Evolutionary conservation across 2,329 filamentous ascomycete genomes (phyloP).

Genomic region (Nemania sp.): DNA sequence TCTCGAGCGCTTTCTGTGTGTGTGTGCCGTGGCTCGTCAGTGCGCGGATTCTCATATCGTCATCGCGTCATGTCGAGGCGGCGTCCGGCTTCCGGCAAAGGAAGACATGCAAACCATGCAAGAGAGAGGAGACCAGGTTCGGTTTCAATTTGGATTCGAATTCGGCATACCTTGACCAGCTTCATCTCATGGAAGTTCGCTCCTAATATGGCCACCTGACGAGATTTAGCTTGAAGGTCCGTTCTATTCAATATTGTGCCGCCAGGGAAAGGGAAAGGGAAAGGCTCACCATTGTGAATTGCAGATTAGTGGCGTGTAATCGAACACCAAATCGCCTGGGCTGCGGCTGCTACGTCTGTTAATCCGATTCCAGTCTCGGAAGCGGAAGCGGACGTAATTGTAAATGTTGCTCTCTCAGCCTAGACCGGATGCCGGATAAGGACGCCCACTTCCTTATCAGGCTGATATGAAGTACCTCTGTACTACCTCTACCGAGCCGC

Average conservation of each 20-base stretch:
- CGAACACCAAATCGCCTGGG: constrained; percentile 8
- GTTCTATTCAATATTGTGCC: neutral
- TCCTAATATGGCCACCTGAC: constrained; percentile 81
- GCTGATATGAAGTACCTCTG: constrained; percentile 15
- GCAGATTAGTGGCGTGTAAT: too few relatives aligned
- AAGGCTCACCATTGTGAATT: constrained; percentile 24
- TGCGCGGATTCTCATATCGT: too few relatives aligned
- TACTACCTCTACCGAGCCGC: too few relatives aligned
- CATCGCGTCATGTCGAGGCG: too few relatives aligned
- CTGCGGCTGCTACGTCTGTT: constrained; percentile 6
- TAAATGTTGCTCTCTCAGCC: neutral
- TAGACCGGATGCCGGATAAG: neutral
- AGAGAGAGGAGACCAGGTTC: constrained; percentile 17
- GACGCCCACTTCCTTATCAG: constrained; percentile 24
- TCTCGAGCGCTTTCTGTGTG: constrained; percentile 72
- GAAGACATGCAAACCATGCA: constrained; percentile 2
- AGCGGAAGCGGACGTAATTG: neutral
- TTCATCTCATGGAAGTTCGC: constrained; percentile 83
- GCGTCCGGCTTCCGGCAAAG: neutral
- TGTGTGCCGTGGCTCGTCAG: too few relatives aligned
- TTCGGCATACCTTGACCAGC: constrained; percentile 72
- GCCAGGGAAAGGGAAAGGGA: neutral
- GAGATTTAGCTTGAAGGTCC: constrained; percentile 2
- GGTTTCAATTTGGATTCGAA: constrained; percentile 9
- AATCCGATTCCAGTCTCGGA: constrained; percentile 13